Evolutionary conservation across 1,284 basidiomycete genomes (phyloP).

Genomic region (Porogramme epimiltina): DNA sequence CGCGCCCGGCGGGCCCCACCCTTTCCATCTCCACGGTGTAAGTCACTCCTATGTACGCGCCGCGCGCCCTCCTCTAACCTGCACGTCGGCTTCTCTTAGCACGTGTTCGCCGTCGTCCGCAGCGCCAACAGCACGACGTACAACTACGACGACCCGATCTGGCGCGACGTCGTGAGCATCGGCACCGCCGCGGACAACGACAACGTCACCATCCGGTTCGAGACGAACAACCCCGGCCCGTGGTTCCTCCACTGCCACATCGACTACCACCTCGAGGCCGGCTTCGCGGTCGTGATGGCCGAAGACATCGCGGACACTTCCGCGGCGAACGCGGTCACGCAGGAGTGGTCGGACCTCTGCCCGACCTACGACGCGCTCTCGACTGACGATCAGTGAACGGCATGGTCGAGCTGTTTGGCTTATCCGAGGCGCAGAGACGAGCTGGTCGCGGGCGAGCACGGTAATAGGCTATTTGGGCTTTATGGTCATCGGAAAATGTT

Average conservation of each 20-base stretch:
- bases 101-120: conserved; percentile 34
- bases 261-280: conserved; percentile 30
- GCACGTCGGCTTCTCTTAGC: conserved; percentile 11
- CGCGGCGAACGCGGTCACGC: conserved; percentile 19
- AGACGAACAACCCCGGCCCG: conserved; percentile 27
- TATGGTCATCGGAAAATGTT: too few relatives aligned
- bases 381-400: conserved; percentile 13
- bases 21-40: conserved; percentile 43
- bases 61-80: too few relatives aligned
- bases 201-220: conserved; percentile 34
- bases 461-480: too few relatives aligned
- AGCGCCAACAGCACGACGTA: conserved; percentile 29
- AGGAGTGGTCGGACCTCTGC: conserved; percentile 27
- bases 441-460: too few relatives aligned
- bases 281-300: conserved; percentile 30
- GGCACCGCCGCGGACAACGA: conserved; percentile 27
- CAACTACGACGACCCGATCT: conserved; percentile 37
- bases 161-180: conserved; percentile 35
- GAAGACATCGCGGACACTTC: conserved; percentile 24
- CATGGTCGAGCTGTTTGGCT: too few relatives aligned
- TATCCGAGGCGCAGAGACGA: too few relatives aligned
- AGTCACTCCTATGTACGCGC: too few relatives aligned
- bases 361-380: conserved; percentile 25
- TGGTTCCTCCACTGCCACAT: conserved; percentile 31
- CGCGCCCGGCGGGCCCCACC: conserved; percentile 35